Evolutionary conservation across 2,329 filamentous ascomycete species (phyloP).

Genomic region (Nemania sp.): DNA sequence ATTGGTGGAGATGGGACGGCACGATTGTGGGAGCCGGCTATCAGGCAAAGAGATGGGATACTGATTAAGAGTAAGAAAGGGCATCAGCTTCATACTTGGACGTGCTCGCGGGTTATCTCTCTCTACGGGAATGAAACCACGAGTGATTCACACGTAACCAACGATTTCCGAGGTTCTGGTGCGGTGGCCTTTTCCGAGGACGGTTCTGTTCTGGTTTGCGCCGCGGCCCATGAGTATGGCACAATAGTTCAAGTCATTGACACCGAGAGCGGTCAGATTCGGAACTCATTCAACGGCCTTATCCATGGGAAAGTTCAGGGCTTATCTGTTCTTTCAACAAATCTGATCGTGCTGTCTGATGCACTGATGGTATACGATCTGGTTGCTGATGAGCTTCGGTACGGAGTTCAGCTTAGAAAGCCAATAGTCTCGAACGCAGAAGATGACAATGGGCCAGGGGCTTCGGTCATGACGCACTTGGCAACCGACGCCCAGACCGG

Average conservation of each 20-base stretch:
- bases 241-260: constrained; percentile 78
- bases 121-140: constrained; percentile 49
- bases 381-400: constrained; percentile 74
- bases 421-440: constrained; percentile 36
- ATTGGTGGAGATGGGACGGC: constrained; percentile 79
- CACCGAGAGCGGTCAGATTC: constrained; percentile 66
- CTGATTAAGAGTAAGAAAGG: constrained; percentile 61
- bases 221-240: constrained; percentile 56
- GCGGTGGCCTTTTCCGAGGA: constrained; percentile 80
- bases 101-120: constrained; percentile 62
- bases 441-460: constrained; percentile 38
- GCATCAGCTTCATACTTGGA: constrained; percentile 72
- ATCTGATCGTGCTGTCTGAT: constrained; percentile 74
- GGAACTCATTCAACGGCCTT: constrained; percentile 67
- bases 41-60: constrained; percentile 69
- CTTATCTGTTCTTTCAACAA: constrained; percentile 72
- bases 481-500: constrained; percentile 69
- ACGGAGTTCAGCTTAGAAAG: constrained; percentile 58
- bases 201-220: constrained; percentile 78
- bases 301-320: constrained; percentile 67
- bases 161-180: constrained; percentile 54
- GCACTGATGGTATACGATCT: constrained; percentile 81
- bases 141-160: constrained; percentile 39
- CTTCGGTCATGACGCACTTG: constrained; percentile 61
- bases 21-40: constrained; percentile 79